Percentiles rank a stretch among this genome's conserved stretches.
phyloP scores from a whole-genome alignment of 208 protist genomes.

The Acanthamoeba sp. region DNA sequence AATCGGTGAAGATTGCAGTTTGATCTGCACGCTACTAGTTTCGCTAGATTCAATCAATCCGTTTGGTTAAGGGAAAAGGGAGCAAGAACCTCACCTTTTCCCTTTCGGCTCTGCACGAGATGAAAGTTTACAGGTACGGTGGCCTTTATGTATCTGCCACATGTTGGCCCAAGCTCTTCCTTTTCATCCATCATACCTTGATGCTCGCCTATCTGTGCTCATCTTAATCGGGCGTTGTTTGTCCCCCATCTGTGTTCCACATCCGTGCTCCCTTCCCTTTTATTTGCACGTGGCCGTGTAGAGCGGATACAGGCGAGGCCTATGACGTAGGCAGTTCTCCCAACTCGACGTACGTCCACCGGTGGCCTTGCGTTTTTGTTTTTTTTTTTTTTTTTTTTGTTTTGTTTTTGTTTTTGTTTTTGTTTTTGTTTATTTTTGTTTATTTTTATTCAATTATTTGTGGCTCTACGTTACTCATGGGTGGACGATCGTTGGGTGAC shows the following conservation, averaged over 20 bases:
- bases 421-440: background rate
- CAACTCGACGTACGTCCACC: constrained; percentile 11
- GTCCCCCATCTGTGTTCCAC: too few species aligned
- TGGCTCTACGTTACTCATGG: background rate
- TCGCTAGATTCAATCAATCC: background rate
- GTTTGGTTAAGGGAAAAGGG: background rate
- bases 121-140: constrained; percentile 60
- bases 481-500: background rate
- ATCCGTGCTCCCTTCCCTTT: background rate
- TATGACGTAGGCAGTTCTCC: constrained; percentile 18
- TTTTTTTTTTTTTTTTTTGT: background rate
- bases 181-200: background rate
- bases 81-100: background rate
- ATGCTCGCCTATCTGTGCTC: too few species aligned
- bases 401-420: background rate
- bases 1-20: too few species aligned
- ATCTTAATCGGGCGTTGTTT: too few species aligned
- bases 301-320: constrained; percentile 40
- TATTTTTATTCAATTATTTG: background rate
- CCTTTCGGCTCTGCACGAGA: background rate
- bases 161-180: background rate
- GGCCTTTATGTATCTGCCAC: background rate
- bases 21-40: too few species aligned
- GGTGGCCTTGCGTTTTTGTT: background rate
- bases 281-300: background rate